Conservation (phyloP, 352 stramenopile genomes). For the Stephanocyclus meneghinianus region DNA sequence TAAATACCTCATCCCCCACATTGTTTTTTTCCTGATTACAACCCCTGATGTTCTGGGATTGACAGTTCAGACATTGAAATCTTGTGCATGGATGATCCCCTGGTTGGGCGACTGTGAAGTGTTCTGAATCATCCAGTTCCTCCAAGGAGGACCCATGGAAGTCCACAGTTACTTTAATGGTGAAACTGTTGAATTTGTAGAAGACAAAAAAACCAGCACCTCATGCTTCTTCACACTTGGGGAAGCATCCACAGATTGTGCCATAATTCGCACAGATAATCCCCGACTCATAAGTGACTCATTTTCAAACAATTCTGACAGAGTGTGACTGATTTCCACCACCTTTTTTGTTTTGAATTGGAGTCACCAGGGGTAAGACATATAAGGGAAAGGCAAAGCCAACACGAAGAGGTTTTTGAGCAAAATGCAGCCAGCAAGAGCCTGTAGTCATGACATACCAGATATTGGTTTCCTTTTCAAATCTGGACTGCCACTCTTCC, state of each 20-base stretch:
- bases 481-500: no score
- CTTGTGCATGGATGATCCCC: no score
- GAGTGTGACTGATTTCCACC: conserved; percentile 17
- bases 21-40: no score
- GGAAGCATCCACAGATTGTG: background rate
- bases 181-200: background rate
- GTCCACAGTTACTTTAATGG: background rate
- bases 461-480: no score
- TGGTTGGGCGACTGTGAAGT: no score
- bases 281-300: conserved; percentile 7
- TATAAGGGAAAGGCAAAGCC: conserved; percentile 19
- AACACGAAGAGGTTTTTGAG: conserved; percentile 25
- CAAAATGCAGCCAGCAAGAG: conserved; percentile 5
- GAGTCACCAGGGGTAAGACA: conserved; percentile 3
- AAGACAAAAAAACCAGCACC: background rate
- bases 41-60: no score
- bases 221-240: background rate
- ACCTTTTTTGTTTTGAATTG: conserved; percentile 1
- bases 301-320: conserved; percentile 2
- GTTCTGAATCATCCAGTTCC: no score
- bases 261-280: background rate
- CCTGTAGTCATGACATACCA: no score
- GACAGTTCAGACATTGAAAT: no score
- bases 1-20: no score
- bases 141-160: no score